A percentile compares a stretch with the other conserved stretches of the same genome.
These are phyloP conservation scores for Linnemannia exigua DNA, from an alignment of 192 early-diverging fungal species.

Conservation along the genomic window DNA sequence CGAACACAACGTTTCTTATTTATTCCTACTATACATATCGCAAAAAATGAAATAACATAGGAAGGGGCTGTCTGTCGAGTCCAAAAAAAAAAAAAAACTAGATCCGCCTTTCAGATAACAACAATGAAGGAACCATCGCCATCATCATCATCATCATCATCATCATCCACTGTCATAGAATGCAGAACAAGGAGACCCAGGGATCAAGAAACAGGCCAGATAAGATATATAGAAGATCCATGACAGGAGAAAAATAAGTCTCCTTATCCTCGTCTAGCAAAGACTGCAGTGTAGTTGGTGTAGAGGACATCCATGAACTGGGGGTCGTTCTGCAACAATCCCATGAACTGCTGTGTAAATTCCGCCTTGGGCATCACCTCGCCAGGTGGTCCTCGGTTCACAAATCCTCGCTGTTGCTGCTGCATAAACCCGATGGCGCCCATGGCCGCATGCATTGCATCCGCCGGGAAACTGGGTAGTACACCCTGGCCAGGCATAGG, in stretches of 20 bases:
- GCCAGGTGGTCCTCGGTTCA: constrained; percentile 6
- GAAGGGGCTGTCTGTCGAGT: background rate
- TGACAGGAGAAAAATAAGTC: background rate
- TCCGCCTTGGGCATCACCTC: constrained; percentile 62
- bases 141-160: background rate
- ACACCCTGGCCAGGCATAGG: background rate
- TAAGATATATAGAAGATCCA: background rate
- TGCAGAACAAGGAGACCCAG: background rate
- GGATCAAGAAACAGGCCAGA: background rate
- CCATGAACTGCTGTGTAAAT: constrained; percentile 63
- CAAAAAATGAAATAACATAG: background rate
- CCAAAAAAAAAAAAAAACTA: background rate
- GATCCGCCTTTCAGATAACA: background rate
- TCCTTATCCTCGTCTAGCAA: constrained; percentile 33
- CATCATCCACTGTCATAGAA: background rate
- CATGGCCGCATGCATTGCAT: constrained; percentile 58
- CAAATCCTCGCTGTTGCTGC: constrained; percentile 44
- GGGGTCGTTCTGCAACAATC: constrained; percentile 61
- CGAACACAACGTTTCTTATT: background rate
- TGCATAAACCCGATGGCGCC: constrained; percentile 54
- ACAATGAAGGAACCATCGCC: background rate
- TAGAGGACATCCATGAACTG: constrained; percentile 64
- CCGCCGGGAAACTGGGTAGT: constrained; percentile 32
- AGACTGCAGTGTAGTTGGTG: constrained; percentile 50
- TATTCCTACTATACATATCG: background rate